A percentile compares a stretch with the other conserved stretches of the same genome.
Evolutionary conservation across 2,329 filamentous ascomycete genomes (phyloP).

Genomic region (Fusarium stilboides): DNA sequence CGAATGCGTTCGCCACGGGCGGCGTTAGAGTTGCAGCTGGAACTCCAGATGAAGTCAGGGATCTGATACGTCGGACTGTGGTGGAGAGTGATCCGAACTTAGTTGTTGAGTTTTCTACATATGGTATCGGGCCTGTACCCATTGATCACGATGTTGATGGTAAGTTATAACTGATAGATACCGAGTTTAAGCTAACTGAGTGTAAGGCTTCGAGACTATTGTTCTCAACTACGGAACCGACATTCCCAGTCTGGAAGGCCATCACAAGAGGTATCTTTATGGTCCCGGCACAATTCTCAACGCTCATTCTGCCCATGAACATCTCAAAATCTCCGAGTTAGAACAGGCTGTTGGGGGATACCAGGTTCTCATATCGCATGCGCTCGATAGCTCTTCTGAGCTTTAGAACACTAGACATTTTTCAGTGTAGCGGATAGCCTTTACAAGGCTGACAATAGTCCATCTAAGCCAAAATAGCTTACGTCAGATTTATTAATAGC

Average conservation of each 20-base stretch:
- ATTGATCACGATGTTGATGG: conserved; percentile 13
- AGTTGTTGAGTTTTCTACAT: background rate
- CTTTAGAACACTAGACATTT: background rate
- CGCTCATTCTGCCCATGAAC: conserved; percentile 23
- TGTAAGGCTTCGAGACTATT: conserved; percentile 6
- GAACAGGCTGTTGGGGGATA: conserved; percentile 10
- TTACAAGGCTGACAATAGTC: too few species aligned
- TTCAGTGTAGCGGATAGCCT: too few species aligned
- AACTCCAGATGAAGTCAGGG: background rate
- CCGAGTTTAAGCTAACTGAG: rapidly evolving
- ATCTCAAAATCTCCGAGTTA: conserved; percentile 11
- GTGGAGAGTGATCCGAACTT: background rate
- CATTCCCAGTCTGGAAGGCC: background rate
- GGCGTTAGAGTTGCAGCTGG: conserved; percentile 2
- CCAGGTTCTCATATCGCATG: background rate
- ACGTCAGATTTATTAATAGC: too few species aligned
- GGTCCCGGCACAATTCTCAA: conserved; percentile 15
- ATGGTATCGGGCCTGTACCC: conserved; percentile 1
- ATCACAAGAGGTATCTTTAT: conserved; percentile 13
- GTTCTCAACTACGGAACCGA: conserved; percentile 15
- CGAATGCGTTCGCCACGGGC: background rate
- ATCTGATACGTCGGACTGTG: background rate
- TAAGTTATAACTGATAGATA: rapidly evolving
- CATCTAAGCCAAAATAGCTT: too few species aligned
- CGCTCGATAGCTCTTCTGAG: background rate